Evolutionary conservation across 805 yeast genomes (phyloP), one percentile per base, ranked within the genome.

Genomic region (Kregervanrija pseudodelftensis): DNA sequence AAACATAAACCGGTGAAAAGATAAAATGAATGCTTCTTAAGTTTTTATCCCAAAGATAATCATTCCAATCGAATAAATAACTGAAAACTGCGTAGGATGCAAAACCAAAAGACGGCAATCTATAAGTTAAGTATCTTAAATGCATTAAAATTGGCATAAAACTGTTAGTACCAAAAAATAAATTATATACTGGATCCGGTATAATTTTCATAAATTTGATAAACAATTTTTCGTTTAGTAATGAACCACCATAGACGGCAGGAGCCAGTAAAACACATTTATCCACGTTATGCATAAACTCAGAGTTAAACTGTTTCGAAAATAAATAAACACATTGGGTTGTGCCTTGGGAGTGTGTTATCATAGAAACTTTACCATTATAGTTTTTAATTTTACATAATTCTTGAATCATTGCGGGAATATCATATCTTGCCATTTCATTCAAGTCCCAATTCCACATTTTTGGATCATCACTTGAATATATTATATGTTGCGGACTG

Each of bases 401-500:
- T 44, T 74, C 72, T 33, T 80, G 76, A 8, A 90, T 70, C 64
- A 91, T 67, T 14, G 85, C 72, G 1, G 95, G 85, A 36, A 93
- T 63, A 60, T 91, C 99, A 55, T 69, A 77, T 46, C 72, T 70
- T 0, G 90, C 91, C 80, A 93, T 78, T 39, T 87, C 91, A n/a
- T 72, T 64, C 41, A 93, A 73, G 57, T 86, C 91, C 99, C 99
- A 91, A 52, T 85, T 80, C 99, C 99, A 91, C 79, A 84, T 85
- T 41, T 68, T 56, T 1, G 70, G 69, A 52, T 76, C 73, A 45
- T 55, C 53, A 4, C 65, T 49, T 33, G 69, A 66, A 49, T 68
- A 72, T 45, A 62, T 62, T 47, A 69, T 62, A 66, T 90, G 95
- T 42, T 72, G 66, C 0, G 95, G 85, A 35, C 75, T 69, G 58